Conservation (phyloP, 163 green algal species). For the Prototheca wickerhamii region DNA sequence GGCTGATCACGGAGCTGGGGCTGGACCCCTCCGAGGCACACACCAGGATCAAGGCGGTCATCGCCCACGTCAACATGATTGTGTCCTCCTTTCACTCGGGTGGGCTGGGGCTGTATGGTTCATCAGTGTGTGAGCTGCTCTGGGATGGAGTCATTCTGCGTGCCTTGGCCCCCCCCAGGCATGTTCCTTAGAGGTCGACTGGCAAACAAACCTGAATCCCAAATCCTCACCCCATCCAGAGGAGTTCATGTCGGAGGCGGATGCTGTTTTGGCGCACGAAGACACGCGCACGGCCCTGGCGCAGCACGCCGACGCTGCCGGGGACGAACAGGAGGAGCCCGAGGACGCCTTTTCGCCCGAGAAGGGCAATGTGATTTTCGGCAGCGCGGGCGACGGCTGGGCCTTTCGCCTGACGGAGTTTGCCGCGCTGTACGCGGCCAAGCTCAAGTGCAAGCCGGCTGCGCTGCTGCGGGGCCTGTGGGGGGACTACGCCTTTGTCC, state of each 20-base stretch:
- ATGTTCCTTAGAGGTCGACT: too few species aligned
- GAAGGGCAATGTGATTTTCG: slow-evolving; percentile 92
- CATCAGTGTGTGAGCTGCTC: too few species aligned
- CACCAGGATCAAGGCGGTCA: slow-evolving; percentile 62
- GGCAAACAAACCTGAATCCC: not conserved
- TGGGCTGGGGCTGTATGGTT: too few species aligned
- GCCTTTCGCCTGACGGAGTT: slow-evolving; percentile 53
- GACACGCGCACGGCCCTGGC: slow-evolving; percentile 22
- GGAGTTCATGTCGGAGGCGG: slow-evolving; percentile 81
- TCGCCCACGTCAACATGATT: slow-evolving; percentile 92
- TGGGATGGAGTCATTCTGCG: too few species aligned
- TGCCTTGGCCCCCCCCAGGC: not conserved
- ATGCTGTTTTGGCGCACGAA: slow-evolving; percentile 70
- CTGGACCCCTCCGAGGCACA: slow-evolving; percentile 77
- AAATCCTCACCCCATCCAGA: slow-evolving; percentile 35
- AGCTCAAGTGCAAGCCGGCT: slow-evolving; percentile 56
- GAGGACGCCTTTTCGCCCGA: slow-evolving; percentile 44
- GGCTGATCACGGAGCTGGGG: slow-evolving; percentile 81
- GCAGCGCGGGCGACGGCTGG: slow-evolving; percentile 87
- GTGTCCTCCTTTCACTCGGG: slow-evolving; percentile 69
- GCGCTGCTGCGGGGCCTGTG: slow-evolving; percentile 62
- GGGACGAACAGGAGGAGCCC: slow-evolving; percentile 41
- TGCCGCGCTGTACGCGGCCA: slow-evolving; percentile 33
- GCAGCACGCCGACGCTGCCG: slow-evolving; percentile 8
- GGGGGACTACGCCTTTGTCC: slow-evolving; percentile 78